Percentiles rank a stretch among this genome's conserved stretches.
Conservation (phyloP, 306 rosid species). For the Phaseolus lunatus region DNA sequence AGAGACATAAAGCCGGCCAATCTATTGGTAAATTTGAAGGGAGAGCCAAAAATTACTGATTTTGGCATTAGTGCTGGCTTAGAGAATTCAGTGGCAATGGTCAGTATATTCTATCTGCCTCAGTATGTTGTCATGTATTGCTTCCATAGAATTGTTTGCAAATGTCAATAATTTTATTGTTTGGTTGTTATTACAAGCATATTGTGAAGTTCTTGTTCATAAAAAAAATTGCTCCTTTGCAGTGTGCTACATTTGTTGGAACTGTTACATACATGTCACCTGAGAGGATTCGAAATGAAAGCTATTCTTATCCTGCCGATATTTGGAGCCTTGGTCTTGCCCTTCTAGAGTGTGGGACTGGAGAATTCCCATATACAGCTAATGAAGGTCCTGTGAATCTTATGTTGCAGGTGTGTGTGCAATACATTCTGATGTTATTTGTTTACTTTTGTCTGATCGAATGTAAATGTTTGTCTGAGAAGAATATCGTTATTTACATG, state of each 20-base stretch:
- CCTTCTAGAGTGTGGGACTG: conserved; percentile 95
- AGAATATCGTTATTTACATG: background rate
- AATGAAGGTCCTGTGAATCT: conserved; percentile 95
- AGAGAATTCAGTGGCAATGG: conserved; percentile 98
- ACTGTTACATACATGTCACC: conserved; percentile 99
- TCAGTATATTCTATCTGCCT: conserved; percentile 49
- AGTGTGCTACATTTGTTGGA: conserved; percentile 99
- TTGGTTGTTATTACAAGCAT: background rate
- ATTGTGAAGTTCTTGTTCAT: conserved; percentile 7
- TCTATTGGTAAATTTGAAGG: conserved; percentile 90
- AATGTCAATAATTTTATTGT: conserved; percentile 19
- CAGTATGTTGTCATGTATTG: conserved; percentile 15
- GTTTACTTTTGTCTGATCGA: conserved; percentile 20
- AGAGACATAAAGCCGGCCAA: conserved; percentile 99
- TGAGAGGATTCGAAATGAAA: conserved; percentile 92
- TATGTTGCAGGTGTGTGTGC: conserved; percentile 84
- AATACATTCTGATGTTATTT: conserved; percentile 26
- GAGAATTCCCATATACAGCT: conserved; percentile 96
- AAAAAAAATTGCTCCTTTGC: conserved; percentile 39
- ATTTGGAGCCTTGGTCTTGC: conserved; percentile 99
- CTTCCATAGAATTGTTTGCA: conserved; percentile 19
- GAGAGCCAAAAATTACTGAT: conserved; percentile 95
- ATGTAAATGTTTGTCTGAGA: conserved; percentile 21
- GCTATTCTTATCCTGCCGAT: conserved; percentile 97
- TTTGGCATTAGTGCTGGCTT: conserved; percentile 98